Percentiles rank a stretch among this genome's conserved stretches.
Evolutionary conservation across 202 grass and related monocot genomes (phyloP).

Genomic region (Setaria viridis): DNA sequence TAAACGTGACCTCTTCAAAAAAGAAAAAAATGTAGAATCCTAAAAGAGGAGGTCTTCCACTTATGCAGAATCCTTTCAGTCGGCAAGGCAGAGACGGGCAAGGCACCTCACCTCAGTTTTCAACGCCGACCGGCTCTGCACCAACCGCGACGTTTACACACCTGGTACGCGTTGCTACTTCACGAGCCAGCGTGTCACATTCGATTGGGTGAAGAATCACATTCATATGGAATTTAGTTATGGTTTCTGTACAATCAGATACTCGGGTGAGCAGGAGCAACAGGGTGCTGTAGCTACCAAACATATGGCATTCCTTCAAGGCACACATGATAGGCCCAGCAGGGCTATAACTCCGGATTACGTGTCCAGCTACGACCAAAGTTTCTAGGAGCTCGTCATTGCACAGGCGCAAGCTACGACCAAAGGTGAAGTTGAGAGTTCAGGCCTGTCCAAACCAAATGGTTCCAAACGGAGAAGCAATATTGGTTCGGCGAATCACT

Average conservation of each 20-base stretch:
- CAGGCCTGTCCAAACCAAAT: neutral
- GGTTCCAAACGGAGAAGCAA: neutral
- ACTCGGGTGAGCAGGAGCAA: slow-evolving; percentile 8
- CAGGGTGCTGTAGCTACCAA: slow-evolving; percentile 1
- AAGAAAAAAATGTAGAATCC: no score
- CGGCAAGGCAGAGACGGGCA: neutral
- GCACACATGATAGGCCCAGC: neutral
- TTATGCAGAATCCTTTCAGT: neutral
- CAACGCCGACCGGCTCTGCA: slow-evolving; percentile 17
- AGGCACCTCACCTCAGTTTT: neutral
- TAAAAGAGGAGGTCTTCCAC: neutral
- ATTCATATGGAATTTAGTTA: neutral
- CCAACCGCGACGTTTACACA: slow-evolving; percentile 35
- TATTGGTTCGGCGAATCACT: neutral
- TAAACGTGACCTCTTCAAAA: neutral
- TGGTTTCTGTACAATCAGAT: neutral
- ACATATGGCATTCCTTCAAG: slow-evolving; percentile 32
- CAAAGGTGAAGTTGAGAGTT: neutral
- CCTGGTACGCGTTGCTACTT: neutral
- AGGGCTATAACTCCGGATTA: neutral
- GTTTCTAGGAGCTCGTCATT: neutral
- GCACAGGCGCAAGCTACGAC: neutral
- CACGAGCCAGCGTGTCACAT: neutral
- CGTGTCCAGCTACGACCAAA: neutral
- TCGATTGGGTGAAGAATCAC: slow-evolving; percentile 30